Base-by-base conservation (phyloP, 2,329 filamentous ascomycete genomes). In the Aspergillus sp. region DNA sequence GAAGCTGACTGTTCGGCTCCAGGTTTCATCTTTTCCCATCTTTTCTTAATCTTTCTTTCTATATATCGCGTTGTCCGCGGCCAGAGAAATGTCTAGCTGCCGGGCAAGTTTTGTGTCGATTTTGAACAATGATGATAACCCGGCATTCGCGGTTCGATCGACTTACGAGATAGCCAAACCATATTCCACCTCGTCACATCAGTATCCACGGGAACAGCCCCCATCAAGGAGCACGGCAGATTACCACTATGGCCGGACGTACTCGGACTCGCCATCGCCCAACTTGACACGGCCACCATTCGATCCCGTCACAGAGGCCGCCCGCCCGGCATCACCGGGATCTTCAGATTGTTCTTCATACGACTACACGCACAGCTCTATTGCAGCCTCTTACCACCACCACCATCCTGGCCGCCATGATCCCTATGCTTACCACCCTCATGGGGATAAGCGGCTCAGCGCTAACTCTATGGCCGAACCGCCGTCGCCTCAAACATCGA, bases 81-180 rank as follows among this genome's bases (percentile, higher is more conserved):
- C 41, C 13, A 34, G 66, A 56, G 64, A 72, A 64, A 77, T 77
- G 73, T 69, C 72, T 43, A 67, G 68, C 60, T 70, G 72, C 65
- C 72, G 66, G 63, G 63, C 74, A 50, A 76, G 68, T 66, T 73
- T 78, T 65, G 73, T 79, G 61, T 81, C 79, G 31, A 81, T 81
- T 65, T 65, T 81, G 62, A 81, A 81, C 71, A 80, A 81, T 69
- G 79, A 81, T 71, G 78, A 81, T 64, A 76, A 79, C 61, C 79
- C 79, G 49, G 79, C 79, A 28, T 81, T 81, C 69, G 76, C 76
- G 41, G 76, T 81, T 56, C 76, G 77, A 53, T 76, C 76, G 31
- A 67, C 71, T 19, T 67, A 69, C 9, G 63, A 66, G 61, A 56
- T 68, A 19, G 65, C 61, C 23, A 66, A 63, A 54, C 66, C 66